phyloP scores from a whole-genome alignment of 2,329 filamentous ascomycete species.

The Aspergillus fischeri region DNA sequence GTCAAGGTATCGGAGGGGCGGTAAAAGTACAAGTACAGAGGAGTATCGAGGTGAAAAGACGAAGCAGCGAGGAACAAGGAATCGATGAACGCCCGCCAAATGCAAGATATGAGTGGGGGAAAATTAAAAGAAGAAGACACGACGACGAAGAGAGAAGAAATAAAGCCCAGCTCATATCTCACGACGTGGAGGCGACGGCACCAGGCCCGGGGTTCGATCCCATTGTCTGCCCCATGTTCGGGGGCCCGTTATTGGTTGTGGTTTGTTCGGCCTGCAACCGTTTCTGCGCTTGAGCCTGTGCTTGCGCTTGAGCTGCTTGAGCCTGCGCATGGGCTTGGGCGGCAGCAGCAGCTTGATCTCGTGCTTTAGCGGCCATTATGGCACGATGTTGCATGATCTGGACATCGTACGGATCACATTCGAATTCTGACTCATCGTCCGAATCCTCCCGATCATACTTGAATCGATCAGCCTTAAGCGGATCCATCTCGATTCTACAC shows the following conservation, averaged over 20 bases:
- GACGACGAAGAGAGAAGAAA: conserved; percentile 15
- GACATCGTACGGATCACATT: conserved; percentile 65
- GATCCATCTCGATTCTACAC: conserved; percentile 44
- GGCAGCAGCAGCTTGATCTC: conserved; percentile 40
- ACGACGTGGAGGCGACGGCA: conserved; percentile 23
- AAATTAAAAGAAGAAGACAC: conserved; percentile 13
- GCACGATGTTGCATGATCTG: conserved; percentile 55
- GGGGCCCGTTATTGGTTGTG: conserved; percentile 22
- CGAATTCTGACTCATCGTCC: conserved; percentile 69
- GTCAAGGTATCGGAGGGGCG: conserved; percentile 11
- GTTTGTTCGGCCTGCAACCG: conserved; percentile 35
- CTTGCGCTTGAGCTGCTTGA: conserved; percentile 39
- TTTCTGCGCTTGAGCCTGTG: conserved; percentile 33
- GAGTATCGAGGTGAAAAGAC: conserved; percentile 4
- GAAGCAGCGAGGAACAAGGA: conserved; percentile 14
- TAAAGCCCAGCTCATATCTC: conserved; percentile 27
- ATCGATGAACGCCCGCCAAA: conserved; percentile 31
- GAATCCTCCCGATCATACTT: conserved; percentile 85
- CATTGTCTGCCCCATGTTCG: conserved; percentile 21
- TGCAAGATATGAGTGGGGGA: conserved; percentile 20
- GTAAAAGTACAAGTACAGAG: conserved; percentile 30
- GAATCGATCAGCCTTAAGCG: conserved; percentile 63
- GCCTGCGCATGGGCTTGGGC: conserved; percentile 42
- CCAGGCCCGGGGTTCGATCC: conserved; percentile 29
- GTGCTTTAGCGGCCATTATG: conserved; percentile 45